Percentiles rank a stretch among this genome's conserved stretches.
These are phyloP conservation scores for Chlamydomonas sp. DNA, from an alignment of 139 green algal species.

Conservation along the genomic window DNA sequence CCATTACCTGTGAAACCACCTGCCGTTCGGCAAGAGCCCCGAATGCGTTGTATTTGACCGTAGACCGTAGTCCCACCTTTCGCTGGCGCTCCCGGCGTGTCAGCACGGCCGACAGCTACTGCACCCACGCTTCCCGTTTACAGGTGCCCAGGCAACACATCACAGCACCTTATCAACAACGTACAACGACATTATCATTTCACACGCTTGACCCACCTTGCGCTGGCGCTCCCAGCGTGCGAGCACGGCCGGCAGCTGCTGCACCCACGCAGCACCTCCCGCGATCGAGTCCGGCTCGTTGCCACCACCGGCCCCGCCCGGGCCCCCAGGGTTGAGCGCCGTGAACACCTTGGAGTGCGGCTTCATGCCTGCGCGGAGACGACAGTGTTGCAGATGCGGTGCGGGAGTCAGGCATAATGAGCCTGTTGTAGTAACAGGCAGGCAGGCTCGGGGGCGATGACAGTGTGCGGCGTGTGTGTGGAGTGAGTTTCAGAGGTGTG, in stretches of 20 bases:
- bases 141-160: no score
- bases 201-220: conserved; percentile 2
- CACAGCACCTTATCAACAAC: neutral
- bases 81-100: conserved; percentile 29
- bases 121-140: no score
- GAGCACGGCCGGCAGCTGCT: conserved; percentile 9
- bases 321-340: neutral
- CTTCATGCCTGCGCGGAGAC: conserved; percentile 18
- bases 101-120: neutral
- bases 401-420: neutral
- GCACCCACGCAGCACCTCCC: neutral
- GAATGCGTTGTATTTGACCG: no score
- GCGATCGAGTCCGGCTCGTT: neutral
- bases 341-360: conserved; percentile 30
- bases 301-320: neutral
- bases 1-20: no score
- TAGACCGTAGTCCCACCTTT: neutral
- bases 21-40: no score
- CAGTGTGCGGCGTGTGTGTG: no score
- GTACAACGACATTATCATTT: neutral
- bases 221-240: conserved; percentile 14
- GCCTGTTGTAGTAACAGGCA: no score
- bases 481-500: no score
- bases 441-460: no score
- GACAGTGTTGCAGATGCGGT: neutral